A percentile compares a stretch with the other conserved stretches of the same genome.
These are phyloP conservation scores for Penicillium sp. DNA, from an alignment of 2,329 filamentous ascomycete genomes.

Conservation along the genomic window DNA sequence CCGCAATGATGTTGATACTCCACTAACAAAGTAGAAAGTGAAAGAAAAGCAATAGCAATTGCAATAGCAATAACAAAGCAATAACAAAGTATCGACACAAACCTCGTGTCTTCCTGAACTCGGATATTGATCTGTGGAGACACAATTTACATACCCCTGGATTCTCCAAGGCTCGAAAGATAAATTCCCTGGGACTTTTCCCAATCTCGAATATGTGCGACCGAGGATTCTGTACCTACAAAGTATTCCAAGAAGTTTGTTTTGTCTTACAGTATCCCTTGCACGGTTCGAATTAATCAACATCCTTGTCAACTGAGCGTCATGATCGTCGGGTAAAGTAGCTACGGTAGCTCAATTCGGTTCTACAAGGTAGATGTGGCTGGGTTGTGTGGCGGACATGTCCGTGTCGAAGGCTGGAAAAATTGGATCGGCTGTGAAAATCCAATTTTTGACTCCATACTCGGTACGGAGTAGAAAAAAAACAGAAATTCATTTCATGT, in stretches of 20 bases:
- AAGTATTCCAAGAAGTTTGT: neutral
- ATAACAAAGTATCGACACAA: neutral
- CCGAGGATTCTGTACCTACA: neutral
- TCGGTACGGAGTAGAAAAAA: too few species aligned
- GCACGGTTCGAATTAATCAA: neutral
- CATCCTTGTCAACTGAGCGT: slow-evolving; percentile 3
- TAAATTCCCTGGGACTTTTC: neutral
- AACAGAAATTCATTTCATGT: neutral
- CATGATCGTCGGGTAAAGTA: slow-evolving; percentile 7
- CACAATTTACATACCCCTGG: slow-evolving; percentile 1
- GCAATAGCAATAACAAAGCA: neutral
- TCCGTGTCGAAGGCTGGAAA: neutral
- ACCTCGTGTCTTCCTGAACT: neutral
- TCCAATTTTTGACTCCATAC: too few species aligned
- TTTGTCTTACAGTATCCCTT: neutral
- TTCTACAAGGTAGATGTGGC: slow-evolving; percentile 1
- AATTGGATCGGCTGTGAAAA: too few species aligned
- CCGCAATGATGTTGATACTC: neutral
- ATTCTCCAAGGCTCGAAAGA: neutral
- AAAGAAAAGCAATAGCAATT: neutral
- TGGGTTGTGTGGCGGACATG: slow-evolving; percentile 7
- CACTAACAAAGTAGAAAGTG: neutral
- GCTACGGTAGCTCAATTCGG: neutral
- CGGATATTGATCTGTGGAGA: neutral
- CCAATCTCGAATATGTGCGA: neutral